Percentiles rank a stretch among this genome's conserved stretches.
Conservation (phyloP, 352 stramenopile genomes). For the Phytophthora cryptogea region DNA sequence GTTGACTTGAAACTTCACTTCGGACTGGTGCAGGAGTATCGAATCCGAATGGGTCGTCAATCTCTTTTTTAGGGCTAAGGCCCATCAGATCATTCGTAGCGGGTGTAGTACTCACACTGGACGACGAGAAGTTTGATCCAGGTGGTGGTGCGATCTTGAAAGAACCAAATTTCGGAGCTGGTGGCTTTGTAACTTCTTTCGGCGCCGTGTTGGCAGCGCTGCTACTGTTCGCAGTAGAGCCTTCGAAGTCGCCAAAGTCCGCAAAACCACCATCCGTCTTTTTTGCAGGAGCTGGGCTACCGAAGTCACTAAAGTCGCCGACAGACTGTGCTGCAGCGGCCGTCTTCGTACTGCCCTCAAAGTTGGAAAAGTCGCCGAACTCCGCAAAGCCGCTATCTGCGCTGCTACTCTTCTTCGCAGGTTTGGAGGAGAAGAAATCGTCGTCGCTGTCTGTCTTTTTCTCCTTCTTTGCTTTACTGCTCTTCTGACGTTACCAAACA, state of each 20-base stretch:
- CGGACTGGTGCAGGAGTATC: slow-evolving; percentile 35
- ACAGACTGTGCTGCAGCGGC: slow-evolving; percentile 29
- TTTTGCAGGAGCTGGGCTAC: slow-evolving; percentile 24
- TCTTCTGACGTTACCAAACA: slow-evolving; percentile 33
- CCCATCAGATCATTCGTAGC: slow-evolving; percentile 68
- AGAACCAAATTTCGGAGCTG: slow-evolving; percentile 48
- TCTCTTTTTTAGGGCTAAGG: slow-evolving; percentile 52
- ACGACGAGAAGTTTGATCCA: slow-evolving; percentile 47
- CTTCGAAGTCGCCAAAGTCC: slow-evolving; percentile 65
- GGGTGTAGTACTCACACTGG: slow-evolving; percentile 24
- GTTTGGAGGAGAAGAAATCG: slow-evolving; percentile 58
- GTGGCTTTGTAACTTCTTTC: slow-evolving; percentile 32
- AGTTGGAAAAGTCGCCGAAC: slow-evolving; percentile 70
- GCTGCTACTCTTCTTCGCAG: slow-evolving; percentile 24
- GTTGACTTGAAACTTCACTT: slow-evolving; percentile 15
- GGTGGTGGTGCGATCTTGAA: slow-evolving; percentile 77
- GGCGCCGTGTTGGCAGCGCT: slow-evolving; percentile 19
- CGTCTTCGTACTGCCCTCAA: slow-evolving; percentile 49
- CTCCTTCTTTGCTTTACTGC: slow-evolving; percentile 45
- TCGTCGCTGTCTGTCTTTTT: slow-evolving; percentile 43
- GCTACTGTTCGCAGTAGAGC: slow-evolving; percentile 13
- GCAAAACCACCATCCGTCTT: slow-evolving; percentile 36
- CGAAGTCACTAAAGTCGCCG: slow-evolving; percentile 63
- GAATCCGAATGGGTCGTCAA: slow-evolving; percentile 61
- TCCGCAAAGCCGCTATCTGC: slow-evolving; percentile 48